A percentile compares a stretch with the other conserved stretches of the same genome.
These are phyloP conservation scores for Entomophthora muscae DNA, from an alignment of 371 early-diverging fungal genomes.

Conservation along the genomic window DNA sequence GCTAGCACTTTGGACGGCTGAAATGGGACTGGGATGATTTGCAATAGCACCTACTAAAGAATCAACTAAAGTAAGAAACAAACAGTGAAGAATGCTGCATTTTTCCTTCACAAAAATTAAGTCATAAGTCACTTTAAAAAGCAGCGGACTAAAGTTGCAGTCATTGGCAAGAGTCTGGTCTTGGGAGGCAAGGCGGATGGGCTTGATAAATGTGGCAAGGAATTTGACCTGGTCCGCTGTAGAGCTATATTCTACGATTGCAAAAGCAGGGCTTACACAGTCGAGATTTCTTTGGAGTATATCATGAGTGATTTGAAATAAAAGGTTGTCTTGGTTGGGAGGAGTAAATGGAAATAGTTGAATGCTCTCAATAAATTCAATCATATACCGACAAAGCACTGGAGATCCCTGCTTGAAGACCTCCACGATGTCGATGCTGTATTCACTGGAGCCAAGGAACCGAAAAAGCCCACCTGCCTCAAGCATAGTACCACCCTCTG, in stretches of 20 bases:
- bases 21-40: neutral
- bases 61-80: neutral
- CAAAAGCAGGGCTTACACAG: neutral
- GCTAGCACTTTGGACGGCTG: neutral
- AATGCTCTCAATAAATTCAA: neutral
- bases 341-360: neutral
- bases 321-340: neutral
- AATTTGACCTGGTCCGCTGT: neutral
- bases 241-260: neutral
- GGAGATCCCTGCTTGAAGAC: neutral
- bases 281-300: neutral
- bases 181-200: neutral
- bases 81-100: neutral
- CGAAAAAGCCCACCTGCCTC: neutral
- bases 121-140: neutral
- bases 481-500: neutral
- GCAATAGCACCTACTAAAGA: neutral
- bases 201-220: neutral
- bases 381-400: neutral
- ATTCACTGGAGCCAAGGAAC: neutral
- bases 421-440: neutral
- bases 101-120: neutral
- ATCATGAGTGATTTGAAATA: neutral
- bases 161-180: neutral
- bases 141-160: neutral